phyloP scores from a whole-genome alignment of 208 protist genomes.

The Balamuthia mandrillaris region DNA sequence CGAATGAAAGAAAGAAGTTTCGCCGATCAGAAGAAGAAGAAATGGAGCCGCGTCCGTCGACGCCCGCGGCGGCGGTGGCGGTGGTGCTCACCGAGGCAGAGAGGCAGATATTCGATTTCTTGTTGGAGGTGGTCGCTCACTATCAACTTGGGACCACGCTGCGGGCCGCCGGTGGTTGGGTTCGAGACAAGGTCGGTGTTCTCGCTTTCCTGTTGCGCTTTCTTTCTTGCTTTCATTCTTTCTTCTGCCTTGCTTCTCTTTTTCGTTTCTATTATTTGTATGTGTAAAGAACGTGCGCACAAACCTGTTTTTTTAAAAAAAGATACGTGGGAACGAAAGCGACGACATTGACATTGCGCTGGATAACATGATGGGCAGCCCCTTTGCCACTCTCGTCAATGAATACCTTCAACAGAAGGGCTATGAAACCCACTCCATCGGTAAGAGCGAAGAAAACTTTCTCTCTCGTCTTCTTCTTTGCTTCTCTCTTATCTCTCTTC shows the following conservation, averaged over 20 bases:
- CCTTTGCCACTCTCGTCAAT: constrained; percentile 85
- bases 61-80: no score
- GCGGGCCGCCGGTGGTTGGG: constrained; percentile 92
- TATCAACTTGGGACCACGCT: constrained; percentile 16
- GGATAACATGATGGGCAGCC: constrained; percentile 78
- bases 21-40: no score
- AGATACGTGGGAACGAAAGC: no score
- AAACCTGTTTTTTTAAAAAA: no score
- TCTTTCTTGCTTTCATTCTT: no score
- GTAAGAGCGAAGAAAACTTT: no score
- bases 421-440: constrained; percentile 34
- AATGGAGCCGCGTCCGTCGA: no score
- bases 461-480: constrained; percentile 18
- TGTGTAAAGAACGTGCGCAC: no score
- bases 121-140: background rate
- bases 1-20: no score
- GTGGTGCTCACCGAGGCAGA: background rate
- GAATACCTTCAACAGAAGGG: constrained; percentile 68
- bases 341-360: constrained; percentile 98
- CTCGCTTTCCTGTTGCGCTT: no score
- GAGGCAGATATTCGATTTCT: background rate
- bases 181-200: constrained; percentile 92
- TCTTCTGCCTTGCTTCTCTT: no score
- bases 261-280: no score
- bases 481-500: constrained; percentile 61